A percentile compares a stretch with the other conserved stretches of the same genome.
Evolutionary conservation across 2,329 filamentous ascomycete species (phyloP).

Genomic region (Phyllosticta ampelicida): DNA sequence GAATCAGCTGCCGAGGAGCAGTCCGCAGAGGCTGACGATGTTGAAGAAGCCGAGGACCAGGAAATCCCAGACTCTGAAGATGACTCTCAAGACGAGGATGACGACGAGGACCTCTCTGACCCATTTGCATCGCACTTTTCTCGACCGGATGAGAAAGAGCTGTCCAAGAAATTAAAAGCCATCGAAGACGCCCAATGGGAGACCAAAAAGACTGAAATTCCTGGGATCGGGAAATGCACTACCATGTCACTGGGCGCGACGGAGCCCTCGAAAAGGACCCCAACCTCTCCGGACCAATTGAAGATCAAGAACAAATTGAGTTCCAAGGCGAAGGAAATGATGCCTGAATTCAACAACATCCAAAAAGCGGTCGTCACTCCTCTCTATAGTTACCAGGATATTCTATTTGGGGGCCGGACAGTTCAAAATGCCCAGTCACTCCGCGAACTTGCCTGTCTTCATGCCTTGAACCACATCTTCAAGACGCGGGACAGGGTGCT

Average conservation of each 20-base stretch:
- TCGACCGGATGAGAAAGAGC: slow-evolving; percentile 49
- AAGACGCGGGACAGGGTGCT: slow-evolving; percentile 87
- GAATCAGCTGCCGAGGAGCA: slow-evolving; percentile 12
- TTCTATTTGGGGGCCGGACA: slow-evolving; percentile 65
- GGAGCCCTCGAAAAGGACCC: slow-evolving; percentile 13
- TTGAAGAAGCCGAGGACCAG: slow-evolving; percentile 19
- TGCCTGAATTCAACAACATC: slow-evolving; percentile 45
- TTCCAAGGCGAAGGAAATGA: slow-evolving; percentile 20
- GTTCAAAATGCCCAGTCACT: slow-evolving; percentile 57
- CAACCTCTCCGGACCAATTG: slow-evolving; percentile 20
- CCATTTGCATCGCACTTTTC: slow-evolving; percentile 77
- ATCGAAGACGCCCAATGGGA: slow-evolving; percentile 40
- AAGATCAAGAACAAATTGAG: slow-evolving; percentile 24
- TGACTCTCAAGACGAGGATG: slow-evolving; percentile 36
- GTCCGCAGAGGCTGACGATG: slow-evolving; percentile 16
- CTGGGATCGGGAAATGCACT: slow-evolving; percentile 20
- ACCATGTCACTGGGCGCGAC: slow-evolving; percentile 17
- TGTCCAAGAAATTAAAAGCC: slow-evolving; percentile 42
- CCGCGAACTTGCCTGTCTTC: slow-evolving; percentile 64
- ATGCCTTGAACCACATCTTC: slow-evolving; percentile 83
- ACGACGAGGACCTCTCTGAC: slow-evolving; percentile 42
- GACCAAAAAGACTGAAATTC: slow-evolving; percentile 25
- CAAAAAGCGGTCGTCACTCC: slow-evolving; percentile 58
- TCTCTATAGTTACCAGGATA: slow-evolving; percentile 72
- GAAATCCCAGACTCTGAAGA: slow-evolving; percentile 27